These are phyloP conservation scores for Clavispora asparagi DNA, from an alignment of 805 yeast species.

Conservation along the genomic window DNA sequence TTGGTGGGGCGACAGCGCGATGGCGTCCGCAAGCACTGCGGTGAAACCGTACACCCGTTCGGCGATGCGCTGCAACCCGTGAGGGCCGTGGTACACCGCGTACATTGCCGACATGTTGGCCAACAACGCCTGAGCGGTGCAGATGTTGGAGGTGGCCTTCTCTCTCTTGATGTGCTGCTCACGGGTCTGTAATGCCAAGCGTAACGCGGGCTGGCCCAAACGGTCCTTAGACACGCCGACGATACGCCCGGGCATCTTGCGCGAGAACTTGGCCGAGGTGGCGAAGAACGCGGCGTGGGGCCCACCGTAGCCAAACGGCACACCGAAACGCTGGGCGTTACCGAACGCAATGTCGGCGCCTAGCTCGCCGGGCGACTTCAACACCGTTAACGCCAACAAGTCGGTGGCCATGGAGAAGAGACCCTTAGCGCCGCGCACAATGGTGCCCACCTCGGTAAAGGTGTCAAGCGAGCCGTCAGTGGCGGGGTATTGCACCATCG, in stretches of 20 bases:
- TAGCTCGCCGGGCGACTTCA: constrained; percentile 78
- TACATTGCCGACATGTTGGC: constrained; percentile 96
- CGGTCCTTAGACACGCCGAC: constrained; percentile 93
- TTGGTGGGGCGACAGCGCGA: constrained; percentile 37
- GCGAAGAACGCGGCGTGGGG: constrained; percentile 99
- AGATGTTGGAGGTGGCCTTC: constrained; percentile 94
- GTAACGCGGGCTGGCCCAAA: constrained; percentile 79
- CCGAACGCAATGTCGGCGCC: constrained; percentile 95
- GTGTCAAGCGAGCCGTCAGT: constrained; percentile 64
- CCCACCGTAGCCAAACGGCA: constrained; percentile 97
- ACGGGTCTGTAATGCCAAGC: constrained; percentile 94
- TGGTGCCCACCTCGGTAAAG: constrained; percentile 52
- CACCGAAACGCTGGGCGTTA: constrained; percentile 92
- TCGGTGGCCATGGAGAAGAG: constrained; percentile 86
- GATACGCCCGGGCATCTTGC: constrained; percentile 95
- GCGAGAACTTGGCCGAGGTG: constrained; percentile 69
- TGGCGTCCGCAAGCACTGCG: constrained; percentile 58
- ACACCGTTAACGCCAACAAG: constrained; percentile 77
- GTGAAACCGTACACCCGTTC: constrained; percentile 71
- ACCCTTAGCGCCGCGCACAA: constrained; percentile 65
- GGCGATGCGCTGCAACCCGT: constrained; percentile 78
- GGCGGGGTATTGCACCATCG: constrained; percentile 83
- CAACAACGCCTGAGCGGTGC: constrained; percentile 95
- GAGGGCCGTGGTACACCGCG: constrained; percentile 93
- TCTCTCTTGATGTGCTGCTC: constrained; percentile 98